Evolutionary conservation across 106 monocot species (phyloP).

Genomic region (Allium fistulosum): DNA sequence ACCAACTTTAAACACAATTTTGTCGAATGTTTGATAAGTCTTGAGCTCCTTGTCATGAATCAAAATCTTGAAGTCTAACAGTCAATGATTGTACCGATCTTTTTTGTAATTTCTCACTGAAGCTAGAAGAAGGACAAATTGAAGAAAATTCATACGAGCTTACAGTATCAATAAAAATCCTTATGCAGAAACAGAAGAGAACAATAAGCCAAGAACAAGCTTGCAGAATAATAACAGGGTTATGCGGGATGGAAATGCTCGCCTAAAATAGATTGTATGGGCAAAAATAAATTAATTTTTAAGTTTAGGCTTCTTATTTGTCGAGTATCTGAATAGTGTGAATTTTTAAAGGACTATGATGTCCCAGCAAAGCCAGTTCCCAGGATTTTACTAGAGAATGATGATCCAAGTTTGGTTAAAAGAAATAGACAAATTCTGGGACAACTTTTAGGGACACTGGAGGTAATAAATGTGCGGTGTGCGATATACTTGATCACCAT

Average conservation of each 20-base stretch:
- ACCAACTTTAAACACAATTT: too few species aligned
- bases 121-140: constrained; percentile 52
- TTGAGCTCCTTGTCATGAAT: too few species aligned
- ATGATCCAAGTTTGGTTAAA: constrained; percentile 78
- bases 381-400: constrained; percentile 45
- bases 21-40: too few species aligned
- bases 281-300: background rate
- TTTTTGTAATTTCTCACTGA: background rate
- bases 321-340: background rate
- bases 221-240: constrained; percentile 26
- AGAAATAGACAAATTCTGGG: constrained; percentile 94
- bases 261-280: constrained; percentile 45
- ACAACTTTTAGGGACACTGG: constrained; percentile 83
- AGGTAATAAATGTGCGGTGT: constrained; percentile 30
- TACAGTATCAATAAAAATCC: constrained; percentile 16
- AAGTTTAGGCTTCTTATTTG: too few species aligned
- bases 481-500: too few species aligned
- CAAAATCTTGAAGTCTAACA: too few species aligned
- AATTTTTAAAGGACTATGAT: constrained; percentile 56
- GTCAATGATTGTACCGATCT: too few species aligned
- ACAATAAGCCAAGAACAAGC: constrained; percentile 10
- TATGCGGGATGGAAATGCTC: constrained; percentile 37
- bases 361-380: constrained; percentile 48
- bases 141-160: constrained; percentile 13
- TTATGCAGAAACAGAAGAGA: constrained; percentile 15